phyloP scores from a whole-genome alignment of 805 yeast species.

The Candida tammaniensis region DNA sequence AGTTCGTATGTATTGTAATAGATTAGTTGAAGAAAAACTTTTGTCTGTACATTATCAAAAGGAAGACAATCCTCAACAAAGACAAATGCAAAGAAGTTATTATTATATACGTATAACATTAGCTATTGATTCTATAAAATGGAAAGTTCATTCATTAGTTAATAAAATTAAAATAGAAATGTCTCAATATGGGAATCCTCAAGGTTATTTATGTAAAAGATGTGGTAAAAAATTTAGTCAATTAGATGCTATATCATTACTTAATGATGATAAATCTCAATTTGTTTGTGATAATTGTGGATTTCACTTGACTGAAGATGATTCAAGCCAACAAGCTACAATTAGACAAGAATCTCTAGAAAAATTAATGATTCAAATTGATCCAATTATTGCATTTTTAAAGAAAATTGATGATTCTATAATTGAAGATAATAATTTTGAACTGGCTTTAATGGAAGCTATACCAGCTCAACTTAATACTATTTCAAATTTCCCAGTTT shows the following conservation, averaged over 20 bases:
- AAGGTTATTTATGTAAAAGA: slow-evolving; percentile 87
- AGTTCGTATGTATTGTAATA: slow-evolving; percentile 75
- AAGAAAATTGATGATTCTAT: slow-evolving; percentile 48
- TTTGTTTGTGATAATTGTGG: slow-evolving; percentile 87
- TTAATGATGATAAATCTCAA: slow-evolving; percentile 75
- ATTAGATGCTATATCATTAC: slow-evolving; percentile 79
- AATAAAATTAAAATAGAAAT: slow-evolving; percentile 76
- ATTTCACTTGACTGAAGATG: slow-evolving; percentile 78
- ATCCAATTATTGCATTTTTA: slow-evolving; percentile 79
- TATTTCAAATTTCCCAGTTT: slow-evolving; percentile 65
- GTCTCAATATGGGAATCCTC: slow-evolving; percentile 83
- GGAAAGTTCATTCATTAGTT: slow-evolving; percentile 91
- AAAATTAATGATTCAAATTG: slow-evolving; percentile 81
- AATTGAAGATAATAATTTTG: slow-evolving; percentile 41
- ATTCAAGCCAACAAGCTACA: slow-evolving; percentile 76
- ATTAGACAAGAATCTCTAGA: slow-evolving; percentile 80
- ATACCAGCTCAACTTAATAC: slow-evolving; percentile 80
- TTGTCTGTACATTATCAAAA: slow-evolving; percentile 69
- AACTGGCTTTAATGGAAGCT: slow-evolving; percentile 65
- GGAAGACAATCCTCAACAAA: slow-evolving; percentile 48
- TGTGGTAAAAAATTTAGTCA: slow-evolving; percentile 82
- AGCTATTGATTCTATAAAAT: slow-evolving; percentile 92
- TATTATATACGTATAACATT: slow-evolving; percentile 87
- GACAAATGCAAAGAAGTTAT: slow-evolving; percentile 74
- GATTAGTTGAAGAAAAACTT: slow-evolving; percentile 79